Conservation (phyloP, 2,329 filamentous ascomycete species). For the Coleophoma cylindrospora region DNA sequence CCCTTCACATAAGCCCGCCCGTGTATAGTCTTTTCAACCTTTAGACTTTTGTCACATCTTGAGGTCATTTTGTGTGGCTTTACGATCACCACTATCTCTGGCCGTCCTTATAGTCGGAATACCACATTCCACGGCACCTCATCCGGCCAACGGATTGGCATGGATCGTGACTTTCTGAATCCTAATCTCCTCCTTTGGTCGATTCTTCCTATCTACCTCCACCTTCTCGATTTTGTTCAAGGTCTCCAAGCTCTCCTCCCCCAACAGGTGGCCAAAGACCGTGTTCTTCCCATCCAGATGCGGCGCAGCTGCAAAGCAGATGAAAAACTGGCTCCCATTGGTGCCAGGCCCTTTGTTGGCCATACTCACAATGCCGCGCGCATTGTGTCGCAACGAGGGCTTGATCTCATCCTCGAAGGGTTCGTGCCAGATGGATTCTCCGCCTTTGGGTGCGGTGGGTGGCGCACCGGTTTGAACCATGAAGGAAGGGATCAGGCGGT, state of each 20-base stretch:
- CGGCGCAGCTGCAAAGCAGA: slow-evolving; percentile 70
- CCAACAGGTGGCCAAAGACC: slow-evolving; percentile 72
- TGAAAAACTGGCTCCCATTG: slow-evolving; percentile 78
- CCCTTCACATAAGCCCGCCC: no score
- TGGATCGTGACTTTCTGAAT: slow-evolving; percentile 71
- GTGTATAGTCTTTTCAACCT: no score
- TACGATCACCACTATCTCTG: no score
- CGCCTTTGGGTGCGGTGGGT: slow-evolving; percentile 58
- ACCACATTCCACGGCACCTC: no score
- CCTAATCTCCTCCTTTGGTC: slow-evolving; percentile 60
- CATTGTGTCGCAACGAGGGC: slow-evolving; percentile 62
- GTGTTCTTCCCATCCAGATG: slow-evolving; percentile 83
- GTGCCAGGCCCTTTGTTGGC: slow-evolving; percentile 71
- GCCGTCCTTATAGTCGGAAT: no score
- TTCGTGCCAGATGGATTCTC: slow-evolving; percentile 67
- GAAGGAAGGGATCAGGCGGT: slow-evolving; percentile 75
- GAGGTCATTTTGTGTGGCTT: no score
- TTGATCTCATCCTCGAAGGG: slow-evolving; percentile 79
- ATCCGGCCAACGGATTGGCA: slow-evolving; percentile 69
- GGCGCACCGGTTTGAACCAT: slow-evolving; percentile 75
- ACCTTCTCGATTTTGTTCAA: slow-evolving; percentile 67
- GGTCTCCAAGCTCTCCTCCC: slow-evolving; percentile 58
- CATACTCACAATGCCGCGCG: slow-evolving; percentile 69
- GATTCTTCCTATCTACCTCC: slow-evolving; percentile 72
- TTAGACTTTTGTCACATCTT: no score